phyloP scores from a whole-genome alignment of 768 basidiomycete genomes.

The Cytidiella melzeri region DNA sequence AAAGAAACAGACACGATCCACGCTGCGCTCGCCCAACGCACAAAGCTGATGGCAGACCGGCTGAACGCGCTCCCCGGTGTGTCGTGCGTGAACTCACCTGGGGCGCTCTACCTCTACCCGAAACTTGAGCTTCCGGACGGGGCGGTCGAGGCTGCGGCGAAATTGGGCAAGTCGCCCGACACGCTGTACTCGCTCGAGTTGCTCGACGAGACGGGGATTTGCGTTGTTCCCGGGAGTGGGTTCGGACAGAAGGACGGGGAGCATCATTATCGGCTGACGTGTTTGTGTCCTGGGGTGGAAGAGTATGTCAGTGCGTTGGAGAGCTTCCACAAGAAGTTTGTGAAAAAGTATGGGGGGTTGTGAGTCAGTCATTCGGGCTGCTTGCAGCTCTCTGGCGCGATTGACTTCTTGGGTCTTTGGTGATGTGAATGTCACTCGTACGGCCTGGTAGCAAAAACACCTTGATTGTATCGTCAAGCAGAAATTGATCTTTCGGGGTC shows the following conservation, averaged over 20 bases:
- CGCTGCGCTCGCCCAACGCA: constrained; percentile 64
- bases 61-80: constrained; percentile 84
- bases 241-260: constrained; percentile 92
- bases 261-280: constrained; percentile 89
- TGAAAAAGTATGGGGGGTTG: constrained; percentile 38
- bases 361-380: too few species aligned
- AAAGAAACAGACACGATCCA: constrained; percentile 81
- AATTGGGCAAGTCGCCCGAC: constrained; percentile 76
- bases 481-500: too few species aligned
- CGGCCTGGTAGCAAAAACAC: too few species aligned
- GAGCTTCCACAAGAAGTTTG: constrained; percentile 59
- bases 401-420: too few species aligned
- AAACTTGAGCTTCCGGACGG: constrained; percentile 65
- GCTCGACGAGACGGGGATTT: constrained; percentile 87
- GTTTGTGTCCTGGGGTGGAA: constrained; percentile 90
- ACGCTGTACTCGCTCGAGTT: constrained; percentile 82
- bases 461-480: too few species aligned
- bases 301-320: constrained; percentile 87
- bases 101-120: constrained; percentile 93
- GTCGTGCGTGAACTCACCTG: constrained; percentile 83
- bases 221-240: constrained; percentile 88
- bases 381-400: too few species aligned
- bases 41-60: constrained; percentile 65
- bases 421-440: too few species aligned
- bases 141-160: constrained; percentile 67